Conservation (phyloP, 345 rosid species). For the Camelina neglecta region DNA sequence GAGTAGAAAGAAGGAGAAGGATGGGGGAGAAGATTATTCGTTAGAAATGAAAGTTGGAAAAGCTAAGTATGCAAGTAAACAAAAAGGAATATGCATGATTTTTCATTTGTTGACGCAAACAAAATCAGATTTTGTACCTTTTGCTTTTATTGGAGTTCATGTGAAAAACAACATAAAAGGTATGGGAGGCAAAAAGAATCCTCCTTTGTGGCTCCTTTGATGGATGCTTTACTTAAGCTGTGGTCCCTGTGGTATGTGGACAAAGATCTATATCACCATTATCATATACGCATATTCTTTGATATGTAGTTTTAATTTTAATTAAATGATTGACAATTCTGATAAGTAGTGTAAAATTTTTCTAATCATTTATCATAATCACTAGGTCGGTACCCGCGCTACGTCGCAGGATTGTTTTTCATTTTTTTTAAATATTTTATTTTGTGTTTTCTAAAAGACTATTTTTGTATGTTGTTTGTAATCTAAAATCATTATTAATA, state of each 20-base stretch:
- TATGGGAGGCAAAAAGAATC: conserved; percentile 21
- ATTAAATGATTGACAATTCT: no score
- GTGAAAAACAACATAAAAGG: conserved; percentile 28
- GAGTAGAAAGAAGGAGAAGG: conserved; percentile 35
- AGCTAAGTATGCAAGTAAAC: conserved; percentile 32
- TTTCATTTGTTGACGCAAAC: conserved; percentile 38
- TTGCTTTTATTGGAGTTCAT: conserved; percentile 35
- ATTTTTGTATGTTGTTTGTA: no score
- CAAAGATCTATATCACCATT: not conserved
- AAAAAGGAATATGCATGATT: conserved; percentile 31
- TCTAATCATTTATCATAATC: no score
- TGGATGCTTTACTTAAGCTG: conserved; percentile 33
- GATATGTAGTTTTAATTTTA: no score
- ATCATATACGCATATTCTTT: no score
- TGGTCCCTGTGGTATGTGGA: conserved; percentile 23
- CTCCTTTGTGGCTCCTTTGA: not conserved
- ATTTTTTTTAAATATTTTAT: no score
- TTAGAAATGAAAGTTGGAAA: conserved; percentile 48
- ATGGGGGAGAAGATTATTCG: conserved; percentile 57
- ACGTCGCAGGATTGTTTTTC: no score
- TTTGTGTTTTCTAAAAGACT: no score
- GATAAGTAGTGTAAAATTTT: no score
- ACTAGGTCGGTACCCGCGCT: no score
- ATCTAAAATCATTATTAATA: no score
- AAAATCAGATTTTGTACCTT: conserved; percentile 35